Evolutionary conservation across 768 basidiomycete genomes (phyloP).

Genomic region (Lentinula guzmanii): DNA sequence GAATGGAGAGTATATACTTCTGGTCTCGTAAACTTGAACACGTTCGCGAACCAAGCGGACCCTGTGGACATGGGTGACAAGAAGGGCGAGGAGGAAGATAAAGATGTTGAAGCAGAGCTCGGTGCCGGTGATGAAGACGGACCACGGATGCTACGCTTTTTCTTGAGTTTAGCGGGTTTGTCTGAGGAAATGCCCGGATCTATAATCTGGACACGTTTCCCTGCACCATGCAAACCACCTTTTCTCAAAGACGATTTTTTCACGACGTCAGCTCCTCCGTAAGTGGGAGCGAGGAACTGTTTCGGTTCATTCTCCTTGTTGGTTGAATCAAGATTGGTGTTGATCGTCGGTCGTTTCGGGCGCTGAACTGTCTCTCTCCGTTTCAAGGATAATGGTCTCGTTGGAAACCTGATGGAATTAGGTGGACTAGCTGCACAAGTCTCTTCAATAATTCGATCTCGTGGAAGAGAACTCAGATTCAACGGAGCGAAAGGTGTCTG

Average conservation of each 20-base stretch:
- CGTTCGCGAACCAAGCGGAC: conserved; percentile 80
- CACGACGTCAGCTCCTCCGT: conserved; percentile 14
- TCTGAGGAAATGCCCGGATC: conserved; percentile 29
- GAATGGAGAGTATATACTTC: conserved; percentile 54
- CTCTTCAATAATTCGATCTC: not conserved
- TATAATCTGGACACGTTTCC: conserved; percentile 44
- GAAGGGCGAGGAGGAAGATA: conserved; percentile 29
- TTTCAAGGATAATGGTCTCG: conserved; percentile 1
- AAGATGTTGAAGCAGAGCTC: conserved; percentile 21
- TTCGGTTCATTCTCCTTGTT: conserved; percentile 56
- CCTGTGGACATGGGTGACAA: conserved; percentile 31
- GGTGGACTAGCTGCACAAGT: conserved; percentile 21
- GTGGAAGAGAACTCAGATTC: not conserved
- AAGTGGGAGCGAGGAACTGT: conserved; percentile 9
- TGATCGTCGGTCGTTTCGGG: conserved; percentile 17
- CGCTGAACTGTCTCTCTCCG: conserved; percentile 6
- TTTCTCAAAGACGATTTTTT: conserved; percentile 43
- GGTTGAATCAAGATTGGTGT: conserved; percentile 6
- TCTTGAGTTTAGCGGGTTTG: conserved; percentile 29
- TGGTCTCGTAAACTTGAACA: conserved; percentile 78
- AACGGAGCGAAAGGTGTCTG: not conserved
- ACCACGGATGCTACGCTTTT: conserved; percentile 16
- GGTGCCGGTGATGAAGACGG: conserved; percentile 20
- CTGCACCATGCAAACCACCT: conserved; percentile 18
- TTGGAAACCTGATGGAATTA: not conserved